Evolutionary conservation across 139 green algal genomes (phyloP), one percentile per base, ranked within the genome.

Genomic region (Volvox africanus): DNA sequence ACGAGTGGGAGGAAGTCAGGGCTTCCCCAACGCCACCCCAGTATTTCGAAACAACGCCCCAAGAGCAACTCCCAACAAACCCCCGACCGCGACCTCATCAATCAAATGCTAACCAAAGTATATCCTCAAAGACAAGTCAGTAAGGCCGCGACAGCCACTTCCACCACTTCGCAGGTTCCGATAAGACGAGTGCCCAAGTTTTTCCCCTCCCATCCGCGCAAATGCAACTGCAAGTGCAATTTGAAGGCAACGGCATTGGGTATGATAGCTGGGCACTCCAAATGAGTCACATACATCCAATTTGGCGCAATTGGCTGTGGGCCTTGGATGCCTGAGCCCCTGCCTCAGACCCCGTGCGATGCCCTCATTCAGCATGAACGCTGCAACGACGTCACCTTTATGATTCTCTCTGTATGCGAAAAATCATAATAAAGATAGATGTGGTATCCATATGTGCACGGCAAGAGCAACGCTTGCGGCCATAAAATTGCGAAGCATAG

Each of bases 251-350:
- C 94, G 32, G 82, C 79, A 14, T 22, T 75, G 61, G 0, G 89
- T 93, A 82, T 95, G 93, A 16, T 87, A 94, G n/a, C 90, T 94
- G 0, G 93, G 93, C 92, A 95, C 94, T 73, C 93, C 93, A 61
- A 89, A 88, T 1, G 90, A 93, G 61, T 95, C 67, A 87, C 93
- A 95, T 37, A 94, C 14, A 28, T 92, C n/a, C 44, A 95, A 88
- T 80, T 82, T 62, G 12, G 37, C 50, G 73, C 93, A 95, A 30
- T 50, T 88, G 2, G 62, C 85, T 79, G 62, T 21, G 1, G 93
- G 93, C 19, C 93, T 80, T 12, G 88, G 88, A 30, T 93, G 91
- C 20, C 67, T 32, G 9, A 95, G 62, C 18, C 83, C n/a, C 28
- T 93, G 88, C 85, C 93, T 95, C 9, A 95, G 80, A 0, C 35